These are phyloP conservation scores for Cystobasidium onofrii DNA, from an alignment of 768 basidiomycete species.

Conservation along the genomic window DNA sequence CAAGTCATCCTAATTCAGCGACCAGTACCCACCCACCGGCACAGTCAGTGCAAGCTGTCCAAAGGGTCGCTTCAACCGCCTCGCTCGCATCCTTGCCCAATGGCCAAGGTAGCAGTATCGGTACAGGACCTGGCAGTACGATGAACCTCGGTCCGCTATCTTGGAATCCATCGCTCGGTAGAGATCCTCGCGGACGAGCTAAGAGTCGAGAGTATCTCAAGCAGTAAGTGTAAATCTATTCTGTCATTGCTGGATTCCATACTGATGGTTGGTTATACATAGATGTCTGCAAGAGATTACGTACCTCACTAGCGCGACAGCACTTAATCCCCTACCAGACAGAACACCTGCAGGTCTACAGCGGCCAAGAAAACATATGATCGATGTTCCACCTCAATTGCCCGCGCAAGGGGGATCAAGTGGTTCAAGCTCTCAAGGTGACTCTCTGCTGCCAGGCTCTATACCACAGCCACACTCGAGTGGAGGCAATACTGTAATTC, in stretches of 20 bases:
- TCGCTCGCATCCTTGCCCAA: not conserved
- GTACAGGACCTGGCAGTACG: not conserved
- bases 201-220: constrained; percentile 93
- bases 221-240: constrained; percentile 56
- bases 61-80: not conserved
- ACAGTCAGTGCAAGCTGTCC: not conserved
- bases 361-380: constrained; percentile 37
- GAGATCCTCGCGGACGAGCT: constrained; percentile 64
- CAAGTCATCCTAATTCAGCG: not conserved
- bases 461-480: not conserved
- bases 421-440: not conserved
- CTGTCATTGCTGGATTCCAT: constrained; percentile 33
- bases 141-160: constrained; percentile 10
- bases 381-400: constrained; percentile 30
- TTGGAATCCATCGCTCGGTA: constrained; percentile 8
- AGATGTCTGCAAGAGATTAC: constrained; percentile 97
- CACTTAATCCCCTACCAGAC: constrained; percentile 68
- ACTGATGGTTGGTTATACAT: not conserved
- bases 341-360: constrained; percentile 35
- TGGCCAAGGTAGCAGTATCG: not conserved
- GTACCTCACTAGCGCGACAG: constrained; percentile 91
- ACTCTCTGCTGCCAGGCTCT: not conserved
- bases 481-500: not conserved
- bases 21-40: not conserved
- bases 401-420: constrained; percentile 10